Evolutionary conservation across 2,329 filamentous ascomycete species (phyloP).

Genomic region (Epichloe glyceriae): DNA sequence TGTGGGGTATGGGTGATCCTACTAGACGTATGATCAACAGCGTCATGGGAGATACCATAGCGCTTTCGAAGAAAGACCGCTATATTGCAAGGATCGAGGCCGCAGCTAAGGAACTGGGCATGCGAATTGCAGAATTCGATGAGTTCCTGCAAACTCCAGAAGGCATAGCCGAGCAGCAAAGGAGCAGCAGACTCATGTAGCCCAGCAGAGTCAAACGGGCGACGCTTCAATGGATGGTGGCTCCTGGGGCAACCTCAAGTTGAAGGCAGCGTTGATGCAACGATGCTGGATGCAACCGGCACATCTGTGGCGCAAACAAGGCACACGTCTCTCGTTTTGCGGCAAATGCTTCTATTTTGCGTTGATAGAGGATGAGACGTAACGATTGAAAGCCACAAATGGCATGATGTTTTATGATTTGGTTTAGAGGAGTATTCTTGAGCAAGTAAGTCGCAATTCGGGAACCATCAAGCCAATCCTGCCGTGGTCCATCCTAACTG

Average conservation of each 20-base stretch:
- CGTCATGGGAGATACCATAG: constrained; percentile 32
- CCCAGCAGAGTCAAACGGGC: constrained; percentile 11
- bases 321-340: neutral
- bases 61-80: constrained; percentile 30
- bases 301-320: neutral
- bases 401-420: neutral
- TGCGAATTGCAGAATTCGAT: constrained; percentile 39
- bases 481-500: neutral
- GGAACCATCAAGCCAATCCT: neutral
- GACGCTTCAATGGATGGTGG: constrained; percentile 8
- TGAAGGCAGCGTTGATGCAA: neutral
- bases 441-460: constrained; percentile 1
- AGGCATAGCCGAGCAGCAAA: constrained; percentile 15
- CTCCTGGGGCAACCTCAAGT: neutral
- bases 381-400: neutral
- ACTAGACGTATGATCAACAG: constrained; percentile 17
- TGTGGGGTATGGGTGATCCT: constrained; percentile 15
- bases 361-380: neutral
- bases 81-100: constrained; percentile 39
- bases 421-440: neutral
- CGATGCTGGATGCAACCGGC: neutral
- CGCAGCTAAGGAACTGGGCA: constrained; percentile 40
- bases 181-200: constrained; percentile 7
- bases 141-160: constrained; percentile 23
- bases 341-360: neutral